These are phyloP conservation scores for Verticillium nubilum DNA, from an alignment of 2,329 filamentous ascomycete species.

Conservation along the genomic window DNA sequence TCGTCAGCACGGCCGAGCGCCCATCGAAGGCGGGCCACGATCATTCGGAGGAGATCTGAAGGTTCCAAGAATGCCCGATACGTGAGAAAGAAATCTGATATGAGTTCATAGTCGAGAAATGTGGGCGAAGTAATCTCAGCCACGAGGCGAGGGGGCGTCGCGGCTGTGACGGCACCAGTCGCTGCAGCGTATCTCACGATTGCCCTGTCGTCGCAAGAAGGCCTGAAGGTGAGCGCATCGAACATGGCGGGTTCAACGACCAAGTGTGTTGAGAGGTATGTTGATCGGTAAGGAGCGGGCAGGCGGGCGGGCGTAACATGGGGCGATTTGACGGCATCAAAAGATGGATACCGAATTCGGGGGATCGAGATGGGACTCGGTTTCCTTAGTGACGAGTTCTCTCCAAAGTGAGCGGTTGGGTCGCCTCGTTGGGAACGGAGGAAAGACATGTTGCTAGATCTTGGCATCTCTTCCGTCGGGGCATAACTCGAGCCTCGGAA, in stretches of 20 bases:
- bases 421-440: conserved; percentile 28
- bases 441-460: conserved; percentile 55
- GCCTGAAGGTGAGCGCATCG: conserved; percentile 72
- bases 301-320: conserved; percentile 28
- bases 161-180: conserved; percentile 74
- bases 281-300: conserved; percentile 35
- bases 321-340: conserved; percentile 14
- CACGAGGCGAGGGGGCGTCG: conserved; percentile 84
- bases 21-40: conserved; percentile 83
- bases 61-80: conserved; percentile 82
- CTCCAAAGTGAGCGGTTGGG: conserved; percentile 22
- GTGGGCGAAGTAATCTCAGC: conserved; percentile 94
- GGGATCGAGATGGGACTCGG: conserved; percentile 32
- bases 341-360: conserved; percentile 21
- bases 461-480: conserved; percentile 62
- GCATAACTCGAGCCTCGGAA: conserved; percentile 77
- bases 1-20: conserved; percentile 76
- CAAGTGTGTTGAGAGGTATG: conserved; percentile 42
- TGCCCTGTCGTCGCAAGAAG: conserved; percentile 68
- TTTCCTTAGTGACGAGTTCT: conserved; percentile 22
- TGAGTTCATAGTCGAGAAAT: conserved; percentile 92
- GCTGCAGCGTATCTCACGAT: conserved; percentile 76
- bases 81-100: conserved; percentile 97
- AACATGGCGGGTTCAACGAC: conserved; percentile 72
- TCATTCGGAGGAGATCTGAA: conserved; percentile 71